These are phyloP conservation scores for Pseudogymnoascus sp. DNA, from an alignment of 2,329 filamentous ascomycete genomes.

Conservation along the genomic window DNA sequence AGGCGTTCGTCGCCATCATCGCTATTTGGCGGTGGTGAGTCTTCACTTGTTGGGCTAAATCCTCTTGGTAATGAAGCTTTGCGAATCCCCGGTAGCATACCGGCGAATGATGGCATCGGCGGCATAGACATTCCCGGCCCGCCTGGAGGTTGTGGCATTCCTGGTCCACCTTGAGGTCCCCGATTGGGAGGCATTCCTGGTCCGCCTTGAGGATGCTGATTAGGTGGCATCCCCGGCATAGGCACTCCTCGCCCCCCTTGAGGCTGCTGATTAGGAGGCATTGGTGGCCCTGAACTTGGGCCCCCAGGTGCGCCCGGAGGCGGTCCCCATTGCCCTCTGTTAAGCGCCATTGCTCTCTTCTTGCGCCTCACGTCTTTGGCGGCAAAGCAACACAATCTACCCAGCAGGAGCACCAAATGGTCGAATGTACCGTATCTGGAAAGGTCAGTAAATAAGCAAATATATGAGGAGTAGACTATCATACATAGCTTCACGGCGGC, in stretches of 20 bases:
- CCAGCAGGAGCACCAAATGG: constrained; percentile 74
- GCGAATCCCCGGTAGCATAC: constrained; percentile 24
- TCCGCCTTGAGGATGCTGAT: constrained; percentile 16
- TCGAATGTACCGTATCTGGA: constrained; percentile 78
- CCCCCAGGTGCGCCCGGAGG: not conserved
- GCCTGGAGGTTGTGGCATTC: not conserved
- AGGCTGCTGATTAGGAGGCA: constrained; percentile 5
- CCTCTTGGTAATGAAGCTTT: constrained; percentile 24
- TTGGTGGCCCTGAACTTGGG: not conserved
- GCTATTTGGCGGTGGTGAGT: constrained; percentile 17
- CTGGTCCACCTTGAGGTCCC: constrained; percentile 15
- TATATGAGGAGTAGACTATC: constrained; percentile 20
- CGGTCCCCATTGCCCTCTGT: constrained; percentile 31
- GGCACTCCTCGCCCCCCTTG: constrained; percentile 4
- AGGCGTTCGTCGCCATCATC: constrained; percentile 21
- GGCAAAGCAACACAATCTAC: constrained; percentile 69
- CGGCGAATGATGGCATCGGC: constrained; percentile 23
- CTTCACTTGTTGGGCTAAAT: constrained; percentile 16
- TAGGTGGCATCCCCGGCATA: not conserved
- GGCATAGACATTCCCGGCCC: constrained; percentile 11
- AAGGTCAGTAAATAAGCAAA: constrained; percentile 16
- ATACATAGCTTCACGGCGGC: constrained; percentile 64
- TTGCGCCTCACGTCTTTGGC: constrained; percentile 73
- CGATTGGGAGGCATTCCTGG: constrained; percentile 9
- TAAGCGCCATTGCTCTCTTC: constrained; percentile 52